Evolutionary conservation across 331 rosid genomes (phyloP).

Genomic region (Acacia concinna): DNA sequence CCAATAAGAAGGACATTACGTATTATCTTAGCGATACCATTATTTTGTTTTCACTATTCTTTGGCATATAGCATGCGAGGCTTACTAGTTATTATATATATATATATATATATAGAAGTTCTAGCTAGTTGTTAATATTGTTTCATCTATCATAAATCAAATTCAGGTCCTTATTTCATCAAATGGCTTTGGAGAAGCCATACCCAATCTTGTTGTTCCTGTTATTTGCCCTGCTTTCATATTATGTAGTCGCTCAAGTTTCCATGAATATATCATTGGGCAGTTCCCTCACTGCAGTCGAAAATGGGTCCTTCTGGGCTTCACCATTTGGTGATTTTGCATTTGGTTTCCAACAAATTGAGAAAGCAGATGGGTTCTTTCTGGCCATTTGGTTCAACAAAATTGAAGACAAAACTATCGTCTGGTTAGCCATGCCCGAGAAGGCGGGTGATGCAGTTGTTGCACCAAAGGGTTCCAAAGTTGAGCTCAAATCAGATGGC

Average conservation of each 20-base stretch:
- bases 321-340: not conserved
- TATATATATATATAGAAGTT: no score
- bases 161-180: no score
- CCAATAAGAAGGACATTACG: no score
- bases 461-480: not conserved
- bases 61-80: no score
- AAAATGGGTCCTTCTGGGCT: not conserved
- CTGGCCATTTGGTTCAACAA: conserved; percentile 25
- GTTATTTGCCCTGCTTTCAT: not conserved
- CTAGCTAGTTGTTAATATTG: no score
- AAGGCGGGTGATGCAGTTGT: not conserved
- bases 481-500: conserved; percentile 4
- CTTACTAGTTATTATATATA: no score
- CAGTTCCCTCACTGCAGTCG: not conserved
- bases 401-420: conserved; percentile 2
- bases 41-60: no score
- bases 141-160: no score
- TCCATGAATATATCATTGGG: not conserved
- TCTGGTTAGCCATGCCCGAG: conserved; percentile 1
- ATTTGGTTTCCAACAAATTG: conserved; percentile 9
- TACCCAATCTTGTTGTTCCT: not conserved
- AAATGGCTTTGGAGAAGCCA: not conserved
- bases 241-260: not conserved
- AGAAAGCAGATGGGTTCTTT: not conserved
- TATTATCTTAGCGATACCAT: no score